A percentile compares a stretch with the other conserved stretches of the same genome.
Conservation (phyloP, 1,284 basidiomycete species). For the Farysia itapuensis region DNA sequence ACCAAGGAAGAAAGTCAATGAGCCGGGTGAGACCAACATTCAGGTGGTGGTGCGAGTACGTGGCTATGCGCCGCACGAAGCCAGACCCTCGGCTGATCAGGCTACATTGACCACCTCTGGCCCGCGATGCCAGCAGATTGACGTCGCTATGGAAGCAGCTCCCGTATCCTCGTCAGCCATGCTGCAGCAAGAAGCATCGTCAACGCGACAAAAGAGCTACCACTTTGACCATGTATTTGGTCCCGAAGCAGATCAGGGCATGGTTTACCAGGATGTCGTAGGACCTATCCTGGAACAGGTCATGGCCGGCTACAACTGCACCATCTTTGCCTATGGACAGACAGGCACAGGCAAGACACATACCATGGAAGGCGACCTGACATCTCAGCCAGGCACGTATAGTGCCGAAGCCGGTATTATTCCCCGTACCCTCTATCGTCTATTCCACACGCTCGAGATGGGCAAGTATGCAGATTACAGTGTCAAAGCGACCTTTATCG, state of each 20-base stretch:
- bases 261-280: constrained; percentile 92
- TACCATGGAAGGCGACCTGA: constrained; percentile 59
- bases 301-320: constrained; percentile 93
- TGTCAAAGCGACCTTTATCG: constrained; percentile 91
- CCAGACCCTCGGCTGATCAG: constrained; percentile 10
- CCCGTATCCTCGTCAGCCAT: constrained; percentile 33
- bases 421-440: constrained; percentile 87
- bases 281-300: constrained; percentile 91
- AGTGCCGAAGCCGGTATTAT: constrained; percentile 92
- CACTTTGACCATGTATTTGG: constrained; percentile 71
- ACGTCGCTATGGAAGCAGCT: constrained; percentile 41
- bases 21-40: constrained; percentile 47
- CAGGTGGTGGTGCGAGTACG: constrained; percentile 57
- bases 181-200: constrained; percentile 17
- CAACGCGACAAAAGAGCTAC: constrained; percentile 52
- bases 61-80: constrained; percentile 32
- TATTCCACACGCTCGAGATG: constrained; percentile 84
- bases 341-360: constrained; percentile 99
- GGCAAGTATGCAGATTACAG: constrained; percentile 75
- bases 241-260: constrained; percentile 91
- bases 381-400: constrained; percentile 72
- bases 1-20: constrained; percentile 8
- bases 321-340: constrained; percentile 97
- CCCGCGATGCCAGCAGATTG: constrained; percentile 44
- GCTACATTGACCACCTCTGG: constrained; percentile 46